phyloP scores from a whole-genome alignment of 192 early-diverging fungal genomes.

The Backusella australiensis region DNA sequence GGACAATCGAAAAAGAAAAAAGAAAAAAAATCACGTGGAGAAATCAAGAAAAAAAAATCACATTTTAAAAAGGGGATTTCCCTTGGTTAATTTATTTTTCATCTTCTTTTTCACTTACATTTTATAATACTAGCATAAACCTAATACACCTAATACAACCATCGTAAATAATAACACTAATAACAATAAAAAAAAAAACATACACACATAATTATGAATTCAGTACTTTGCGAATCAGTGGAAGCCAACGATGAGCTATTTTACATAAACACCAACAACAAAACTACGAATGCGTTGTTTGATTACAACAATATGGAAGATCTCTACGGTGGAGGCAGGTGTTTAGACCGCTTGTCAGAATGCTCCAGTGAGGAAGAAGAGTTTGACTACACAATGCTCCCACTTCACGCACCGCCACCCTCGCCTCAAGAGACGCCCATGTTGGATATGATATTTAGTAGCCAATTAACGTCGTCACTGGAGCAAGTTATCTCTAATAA shows the following conservation, averaged over 20 bases:
- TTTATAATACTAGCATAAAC: not conserved
- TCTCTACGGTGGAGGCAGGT: not conserved
- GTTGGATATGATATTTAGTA: constrained; percentile 25
- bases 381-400: constrained; percentile 11
- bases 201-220: not conserved
- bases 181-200: not conserved
- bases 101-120: not conserved
- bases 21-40: not conserved
- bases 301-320: constrained; percentile 10
- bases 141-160: not conserved
- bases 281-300: not conserved
- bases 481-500: constrained; percentile 3
- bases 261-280: constrained; percentile 1
- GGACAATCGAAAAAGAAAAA: not conserved
- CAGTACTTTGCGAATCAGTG: not conserved
- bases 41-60: not conserved
- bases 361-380: constrained; percentile 22
- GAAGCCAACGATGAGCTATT: constrained; percentile 3
- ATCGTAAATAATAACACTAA: not conserved
- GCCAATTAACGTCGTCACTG: constrained; percentile 8
- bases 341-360: constrained; percentile 10
- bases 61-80: not conserved
- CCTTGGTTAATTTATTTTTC: not conserved
- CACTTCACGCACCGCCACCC: constrained; percentile 27
- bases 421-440: constrained; percentile 33